Base-by-base conservation (phyloP, 202 grass and related monocot genomes). In the Schoenoplectus tabernaemontani region DNA sequence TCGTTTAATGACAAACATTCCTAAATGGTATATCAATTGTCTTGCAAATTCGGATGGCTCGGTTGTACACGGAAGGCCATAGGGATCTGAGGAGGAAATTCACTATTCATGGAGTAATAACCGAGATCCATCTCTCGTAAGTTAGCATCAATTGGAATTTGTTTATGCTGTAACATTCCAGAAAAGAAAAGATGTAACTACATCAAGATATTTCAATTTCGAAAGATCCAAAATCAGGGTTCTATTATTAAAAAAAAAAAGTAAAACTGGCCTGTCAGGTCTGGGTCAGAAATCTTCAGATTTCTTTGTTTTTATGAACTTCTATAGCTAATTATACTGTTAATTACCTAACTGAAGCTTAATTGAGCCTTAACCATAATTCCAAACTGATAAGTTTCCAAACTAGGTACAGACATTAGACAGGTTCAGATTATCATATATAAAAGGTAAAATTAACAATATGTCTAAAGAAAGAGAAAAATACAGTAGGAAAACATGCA, bases 61-160 rank as follows among this genome's bases (percentile, higher is more conserved):
- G 90, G 90, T 80, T 99, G 96, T 39, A 99, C 88, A 0, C 90
- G 91, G 69, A 99, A 99, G 36, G 83, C 93, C 85, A 96, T 89
- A 24, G 90, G 90, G 81, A 99, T 99, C 74, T 99, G 96, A 11
- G 89, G 83, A 2, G 83, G 86, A 67, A 98, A 89, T 50, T 98
- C 87, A 80, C 89, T 86, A 51, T 94, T 89, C 78, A 82, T 71
- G 53, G 88, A 82, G 57, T 91, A 78, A 68, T 81, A 98, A 9
- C 89, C 84, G 77, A 98, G 87, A 69, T 98, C 95, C 43, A 93
- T 87, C 20, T 93, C 88, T 82, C 88, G 86, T 79, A 99, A 86
- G 85, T 85, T 91, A 38, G 86, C 88, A 17, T 88, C 78, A 23
- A 85, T 85, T 9, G 86, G 53, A 70, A 82, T 67, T 72, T 82